Base-by-base conservation (phyloP, 495 filamentous ascomycete genomes). In the Gamarada debralockiae region DNA sequence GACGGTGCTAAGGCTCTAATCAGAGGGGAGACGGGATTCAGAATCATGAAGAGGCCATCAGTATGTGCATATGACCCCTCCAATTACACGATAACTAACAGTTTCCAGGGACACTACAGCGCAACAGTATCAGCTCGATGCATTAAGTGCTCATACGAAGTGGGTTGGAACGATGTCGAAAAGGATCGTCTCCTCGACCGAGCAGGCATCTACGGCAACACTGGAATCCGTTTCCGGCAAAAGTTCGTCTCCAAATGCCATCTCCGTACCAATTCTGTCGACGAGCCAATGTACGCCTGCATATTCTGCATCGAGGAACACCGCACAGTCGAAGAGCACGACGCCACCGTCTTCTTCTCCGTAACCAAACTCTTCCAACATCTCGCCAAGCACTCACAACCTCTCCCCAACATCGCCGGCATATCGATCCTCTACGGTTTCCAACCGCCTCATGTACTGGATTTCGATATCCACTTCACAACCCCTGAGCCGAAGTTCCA, bases 401-500 rank as follows among this genome's bases (percentile, higher is more conserved):
- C 74, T 6, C 51, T 75, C 1, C 63, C 72, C 0, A 49, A 61
- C 6, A 52, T 75, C 13, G 43, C 64, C 0, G 72, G 71, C 14
- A 52, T 74, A 3, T 59, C 55, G 0, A 63, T 72, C 5, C 47
- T 66, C 4, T 75, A 76, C 48, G 71, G 72, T 0, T 9, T 17
- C 13, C 48, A 58, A 8, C 33, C 50, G n/a, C 31, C 43, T 18
- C 15, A 50, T 4, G 36, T 56, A 25, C 65, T 73, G 27, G 69
- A 76, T 56, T 75, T 72, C 36, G 72, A 77, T 45, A 31, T 76
- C 13, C 70, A 72, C 55, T 68, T 76, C 39, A 65, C 61, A 3
- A 48, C 17, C 9, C 22, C 29, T 9, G 58, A 71, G 7, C 58
- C 66, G 5, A 58, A 61, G 5, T 46, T 62, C 1, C 60, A 67